Evolutionary conservation across 179 eudicot species (phyloP), one percentile per base, ranked within the genome.

Genomic region (Heliamphora pulchella): DNA sequence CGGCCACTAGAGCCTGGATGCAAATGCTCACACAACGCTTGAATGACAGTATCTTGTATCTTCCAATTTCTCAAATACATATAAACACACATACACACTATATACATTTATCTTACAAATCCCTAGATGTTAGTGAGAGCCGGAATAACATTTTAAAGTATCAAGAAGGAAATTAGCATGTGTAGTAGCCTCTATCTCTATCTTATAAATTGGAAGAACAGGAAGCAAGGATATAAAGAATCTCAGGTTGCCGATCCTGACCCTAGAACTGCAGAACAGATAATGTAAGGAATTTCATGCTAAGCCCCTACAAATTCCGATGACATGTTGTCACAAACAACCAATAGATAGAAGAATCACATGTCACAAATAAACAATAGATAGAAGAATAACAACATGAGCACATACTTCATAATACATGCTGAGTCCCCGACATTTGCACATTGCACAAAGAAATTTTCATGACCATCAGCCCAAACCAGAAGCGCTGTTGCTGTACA

Each of bases 351-450:
- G 47, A 47, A 74, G 58, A 46, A 62, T 51, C 75, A 80, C 58
- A 81, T 31, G 31, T 31, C 31, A 31, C 31, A 31, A 50, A 14
- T 10, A 2, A 76, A 11, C 8, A 54, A 62, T 5, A 47, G 13
- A 54, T 8, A 51, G 62, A 66, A 70, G 58, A 54, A 48, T 59
- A 75, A 81, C 58, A 81, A 77, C 22, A 80, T n/a, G 65, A 83
- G 72, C 62, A 87, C 98, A 55, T 92, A 96, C 99, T 89, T 89
- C 79, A 89, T 80, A 77, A 96, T 80, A 87, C 99, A 96, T 59
- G 99, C 89, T 8, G 99, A 96, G 83, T 96, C 99, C 80, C 99
- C 99, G 87, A 96, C 97, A 91, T 96, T 96, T 80, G 98, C 99
- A 85, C 99, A 96, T 84, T 96, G 99, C 64, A 85, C 94, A 87